Evolutionary conservation across 768 basidiomycete species (phyloP).

Genomic region (Auricularia heimuer): DNA sequence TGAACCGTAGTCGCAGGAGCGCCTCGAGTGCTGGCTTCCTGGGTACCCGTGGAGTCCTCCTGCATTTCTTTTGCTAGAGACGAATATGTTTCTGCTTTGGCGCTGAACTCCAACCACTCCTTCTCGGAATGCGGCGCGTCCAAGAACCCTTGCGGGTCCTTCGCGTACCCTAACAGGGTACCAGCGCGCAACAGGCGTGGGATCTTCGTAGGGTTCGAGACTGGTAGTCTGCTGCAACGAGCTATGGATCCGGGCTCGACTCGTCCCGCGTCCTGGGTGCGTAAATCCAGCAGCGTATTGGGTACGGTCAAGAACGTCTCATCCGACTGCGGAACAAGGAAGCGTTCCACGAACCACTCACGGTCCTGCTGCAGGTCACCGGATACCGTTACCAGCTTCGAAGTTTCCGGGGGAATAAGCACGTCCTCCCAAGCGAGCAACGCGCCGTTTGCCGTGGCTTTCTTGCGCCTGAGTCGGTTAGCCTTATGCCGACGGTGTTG

Average conservation of each 20-base stretch:
- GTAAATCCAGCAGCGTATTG: neutral
- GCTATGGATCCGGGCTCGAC: slow-evolving; percentile 6
- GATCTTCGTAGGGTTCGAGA: slow-evolving; percentile 8
- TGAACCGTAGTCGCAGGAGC: too few species aligned
- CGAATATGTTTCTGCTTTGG: neutral
- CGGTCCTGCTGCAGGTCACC: neutral
- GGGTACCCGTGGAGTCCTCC: neutral
- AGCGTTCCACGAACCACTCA: neutral
- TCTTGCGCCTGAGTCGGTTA: neutral
- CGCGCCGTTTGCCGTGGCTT: neutral
- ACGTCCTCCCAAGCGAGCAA: neutral
- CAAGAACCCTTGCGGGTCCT: slow-evolving; percentile 4
- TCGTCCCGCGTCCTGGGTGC: slow-evolving; percentile 1
- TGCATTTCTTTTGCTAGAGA: neutral
- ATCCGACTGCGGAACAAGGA: neutral
- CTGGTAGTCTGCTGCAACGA: neutral
- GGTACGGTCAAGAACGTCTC: neutral
- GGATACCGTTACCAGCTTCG: neutral
- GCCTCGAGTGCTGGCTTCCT: too few species aligned
- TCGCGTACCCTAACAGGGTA: slow-evolving; percentile 6
- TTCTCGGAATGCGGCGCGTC: neutral
- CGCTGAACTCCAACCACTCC: neutral
- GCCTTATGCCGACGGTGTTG: neutral
- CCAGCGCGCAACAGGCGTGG: slow-evolving; percentile 3
- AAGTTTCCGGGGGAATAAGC: slow-evolving; percentile 4